Base-by-base conservation (phyloP, 306 rosid genomes). In the Cyclanthera cordifolia region DNA sequence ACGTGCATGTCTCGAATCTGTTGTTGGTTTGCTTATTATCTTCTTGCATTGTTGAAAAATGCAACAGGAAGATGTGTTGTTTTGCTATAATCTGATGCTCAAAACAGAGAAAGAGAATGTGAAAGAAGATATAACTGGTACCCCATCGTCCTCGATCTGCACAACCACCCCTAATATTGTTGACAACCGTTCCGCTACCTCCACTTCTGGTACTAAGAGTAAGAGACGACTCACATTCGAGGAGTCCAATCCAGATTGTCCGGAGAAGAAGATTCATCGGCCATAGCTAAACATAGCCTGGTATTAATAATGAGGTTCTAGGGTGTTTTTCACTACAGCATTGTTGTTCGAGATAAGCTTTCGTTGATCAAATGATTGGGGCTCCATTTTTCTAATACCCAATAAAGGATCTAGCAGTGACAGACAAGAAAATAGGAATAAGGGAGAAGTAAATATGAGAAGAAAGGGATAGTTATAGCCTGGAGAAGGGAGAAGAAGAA, bases 181-280 rank as follows among this genome's bases (percentile, higher is more conserved):
- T 78, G 90, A 82, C 81, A 80, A 70, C 71, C 53, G 72, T 51
- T 80, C 85, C 55, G 72, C 74, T 61, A 76, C 43, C 76, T 72
- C 76, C 76, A 55, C 58, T 53, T 68, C 73, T 12, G 90, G 85
- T 46, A 71, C 84, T 17, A 59, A 59, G 66, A 59, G 66, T 8
- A 89, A 87, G 90, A 89, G 96, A 84, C 83, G 88, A 77, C 95
- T 93, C 74, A 28, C 69, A 25, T 93, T 84, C 75, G 74, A 70
- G 47, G 82, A 84, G 71, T 69, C 46, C 37, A 85, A 87, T 63
- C 79, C 65, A 73, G 54, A 76, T 69, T 75, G 72, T 76, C 77
- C 80, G 0, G 76, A 9, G 51, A 83, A 82, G 75, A 89, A 82
- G 82, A 69, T 58, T 73, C 86, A 69, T 68, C 64, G 71, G 66